Evolutionary conservation across 345 rosid species (phyloP), one percentile per base, ranked within the genome.

Genomic region (Microcos paniculata): DNA sequence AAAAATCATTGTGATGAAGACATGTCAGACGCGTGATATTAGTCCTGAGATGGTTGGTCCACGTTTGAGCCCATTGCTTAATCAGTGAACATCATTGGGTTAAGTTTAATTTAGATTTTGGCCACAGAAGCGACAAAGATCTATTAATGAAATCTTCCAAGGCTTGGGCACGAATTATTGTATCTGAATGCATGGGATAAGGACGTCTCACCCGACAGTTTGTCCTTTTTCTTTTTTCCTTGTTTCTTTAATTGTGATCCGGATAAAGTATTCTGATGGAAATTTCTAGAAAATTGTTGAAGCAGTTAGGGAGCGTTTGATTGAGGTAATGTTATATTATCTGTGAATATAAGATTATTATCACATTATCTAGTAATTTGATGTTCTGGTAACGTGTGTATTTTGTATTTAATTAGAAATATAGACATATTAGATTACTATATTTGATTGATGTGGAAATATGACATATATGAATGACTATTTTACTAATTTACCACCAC

Each of bases 21-120:
- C 11, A 11, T 24, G 73, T 28, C 2, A 31, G 56, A 35, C 79
- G 85, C 77, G 82, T 82, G 10, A 13, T 16, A 82, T 43, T 23
- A 18, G 86, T 80, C 82, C 33, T 3, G 0, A 30, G 21, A 2
- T 61, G 62, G 49, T 80, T 84, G 87, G 87, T 43, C 77, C 90
- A 84, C 86, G 86, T 76, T 21, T 1, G 19, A 11, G 4, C 2
- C 18, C 11, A 12, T 58, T 16, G 16, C 28, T 5, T 21, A 10
- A 55, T 12, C 18, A 21, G 58, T 77, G 70, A n/a, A 23, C 15
- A 43, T 62, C 78, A 26, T 59, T 9, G 43, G 14, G 40, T 35
- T 31, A 30, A 65, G 16, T 65, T 43, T 24, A 56, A 14, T 28
- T 18, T 23, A 23, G 57, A 11, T 38, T n/a, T 64, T 42, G 21